phyloP scores from a whole-genome alignment of 164 flowering plant genomes.

The Tetrastigma voinierianum region DNA sequence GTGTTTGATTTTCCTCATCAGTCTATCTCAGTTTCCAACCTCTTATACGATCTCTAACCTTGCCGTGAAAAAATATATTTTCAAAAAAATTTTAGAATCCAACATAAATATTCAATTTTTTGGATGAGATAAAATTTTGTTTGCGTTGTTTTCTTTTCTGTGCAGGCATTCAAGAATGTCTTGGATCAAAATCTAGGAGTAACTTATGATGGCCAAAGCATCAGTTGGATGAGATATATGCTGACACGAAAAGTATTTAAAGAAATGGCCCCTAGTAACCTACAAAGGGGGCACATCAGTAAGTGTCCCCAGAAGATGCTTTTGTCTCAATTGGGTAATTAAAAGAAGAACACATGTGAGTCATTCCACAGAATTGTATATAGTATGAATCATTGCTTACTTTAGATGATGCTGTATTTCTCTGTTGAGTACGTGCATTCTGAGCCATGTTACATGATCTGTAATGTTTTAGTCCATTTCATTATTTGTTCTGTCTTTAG shows the following conservation, averaged over 20 bases:
- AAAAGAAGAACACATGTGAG: constrained; percentile 35
- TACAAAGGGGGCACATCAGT: constrained; percentile 9
- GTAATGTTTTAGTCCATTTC: neutral
- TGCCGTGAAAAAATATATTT: neutral
- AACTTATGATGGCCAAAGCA: constrained; percentile 31
- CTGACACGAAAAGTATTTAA: constrained; percentile 9
- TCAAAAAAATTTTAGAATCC: neutral
- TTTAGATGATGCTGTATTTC: constrained; percentile 11
- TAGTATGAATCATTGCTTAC: constrained; percentile 16
- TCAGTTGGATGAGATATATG: constrained; percentile 17
- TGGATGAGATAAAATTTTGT: neutral
- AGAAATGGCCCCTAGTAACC: constrained; percentile 22
- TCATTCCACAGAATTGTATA: constrained; percentile 14
- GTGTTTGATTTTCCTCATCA: neutral
- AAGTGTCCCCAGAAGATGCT: constrained; percentile 18
- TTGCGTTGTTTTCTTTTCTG: constrained; percentile 8
- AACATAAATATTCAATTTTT: neutral
- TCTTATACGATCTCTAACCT: neutral
- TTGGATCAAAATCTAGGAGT: constrained; percentile 67
- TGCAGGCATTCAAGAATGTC: constrained; percentile 79
- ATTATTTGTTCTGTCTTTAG: too few species aligned
- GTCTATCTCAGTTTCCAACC: neutral
- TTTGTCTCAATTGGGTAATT: constrained; percentile 22
- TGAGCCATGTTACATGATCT: neutral
- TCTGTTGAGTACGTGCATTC: neutral